Conservation (phyloP, 2,329 filamentous ascomycete species). For the Arthrobotrys entomopaga region DNA sequence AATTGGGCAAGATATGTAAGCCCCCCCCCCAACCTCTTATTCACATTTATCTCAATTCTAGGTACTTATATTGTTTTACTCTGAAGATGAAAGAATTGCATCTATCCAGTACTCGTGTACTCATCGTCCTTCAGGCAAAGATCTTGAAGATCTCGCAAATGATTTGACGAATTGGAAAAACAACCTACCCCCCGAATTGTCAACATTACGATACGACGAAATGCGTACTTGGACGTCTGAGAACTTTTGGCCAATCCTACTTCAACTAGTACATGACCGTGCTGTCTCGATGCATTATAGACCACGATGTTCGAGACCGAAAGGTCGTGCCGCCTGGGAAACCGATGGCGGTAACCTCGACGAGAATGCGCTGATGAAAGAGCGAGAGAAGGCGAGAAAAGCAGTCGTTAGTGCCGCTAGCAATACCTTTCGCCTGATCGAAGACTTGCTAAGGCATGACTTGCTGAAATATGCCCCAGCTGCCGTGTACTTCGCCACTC, state of each 20-base stretch:
- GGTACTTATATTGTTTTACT: neutral
- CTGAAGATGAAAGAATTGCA: conserved; percentile 47
- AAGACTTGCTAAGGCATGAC: conserved; percentile 49
- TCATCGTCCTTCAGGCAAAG: conserved; percentile 30
- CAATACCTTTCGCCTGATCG: conserved; percentile 47
- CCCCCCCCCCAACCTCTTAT: neutral
- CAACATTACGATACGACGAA: conserved; percentile 48
- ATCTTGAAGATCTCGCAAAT: conserved; percentile 38
- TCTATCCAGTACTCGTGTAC: conserved; percentile 48
- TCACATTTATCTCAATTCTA: too few species aligned
- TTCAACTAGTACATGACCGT: conserved; percentile 49
- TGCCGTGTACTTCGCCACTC: conserved; percentile 30
- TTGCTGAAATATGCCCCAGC: conserved; percentile 51
- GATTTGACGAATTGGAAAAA: conserved; percentile 46
- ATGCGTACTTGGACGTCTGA: conserved; percentile 51
- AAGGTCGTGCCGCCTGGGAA: conserved; percentile 30
- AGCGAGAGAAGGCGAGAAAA: conserved; percentile 48
- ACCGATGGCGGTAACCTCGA: conserved; percentile 6
- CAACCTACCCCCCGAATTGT: conserved; percentile 37
- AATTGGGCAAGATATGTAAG: conserved; percentile 48
- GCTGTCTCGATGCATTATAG: conserved; percentile 53
- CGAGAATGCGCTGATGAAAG: conserved; percentile 40
- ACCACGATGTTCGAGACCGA: conserved; percentile 43
- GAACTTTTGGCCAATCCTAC: conserved; percentile 51
- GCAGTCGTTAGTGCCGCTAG: conserved; percentile 52